A percentile compares a stretch with the other conserved stretches of the same genome.
Conservation (phyloP, 768 basidiomycete genomes). For the Scleroderma citrinum region DNA sequence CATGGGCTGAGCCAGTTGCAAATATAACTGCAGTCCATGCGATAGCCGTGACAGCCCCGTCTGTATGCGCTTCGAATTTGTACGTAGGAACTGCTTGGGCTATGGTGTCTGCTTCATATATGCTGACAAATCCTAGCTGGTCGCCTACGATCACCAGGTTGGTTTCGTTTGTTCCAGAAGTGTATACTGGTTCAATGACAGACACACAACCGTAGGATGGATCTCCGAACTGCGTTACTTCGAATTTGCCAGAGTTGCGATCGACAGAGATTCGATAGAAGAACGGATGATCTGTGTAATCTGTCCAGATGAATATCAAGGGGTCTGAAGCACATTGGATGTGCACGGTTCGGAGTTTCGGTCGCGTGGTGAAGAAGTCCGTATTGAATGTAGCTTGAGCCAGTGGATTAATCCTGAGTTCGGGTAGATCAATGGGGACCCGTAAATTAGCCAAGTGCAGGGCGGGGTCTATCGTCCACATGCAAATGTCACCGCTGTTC, state of each 20-base stretch:
- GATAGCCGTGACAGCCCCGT: slow-evolving; percentile 59
- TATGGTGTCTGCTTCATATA: slow-evolving; percentile 47
- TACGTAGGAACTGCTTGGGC: slow-evolving; percentile 30
- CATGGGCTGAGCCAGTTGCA: slow-evolving; percentile 59
- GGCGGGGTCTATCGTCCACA: slow-evolving; percentile 46
- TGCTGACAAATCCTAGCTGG: slow-evolving; percentile 52
- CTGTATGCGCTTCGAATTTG: slow-evolving; percentile 59
- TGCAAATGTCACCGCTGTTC: slow-evolving; percentile 49
- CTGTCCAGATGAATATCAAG: slow-evolving; percentile 36
- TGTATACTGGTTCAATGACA: slow-evolving; percentile 40
- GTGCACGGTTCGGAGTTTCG: slow-evolving; percentile 13
- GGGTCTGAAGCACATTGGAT: slow-evolving; percentile 7
- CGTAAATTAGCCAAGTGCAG: slow-evolving; percentile 12
- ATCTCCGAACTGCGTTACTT: slow-evolving; percentile 45
- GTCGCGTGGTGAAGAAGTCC: background rate
- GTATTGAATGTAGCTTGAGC: slow-evolving; percentile 2
- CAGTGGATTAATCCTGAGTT: slow-evolving; percentile 35
- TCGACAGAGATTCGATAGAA: slow-evolving; percentile 50
- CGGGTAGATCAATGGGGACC: slow-evolving; percentile 14
- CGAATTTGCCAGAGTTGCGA: slow-evolving; percentile 19
- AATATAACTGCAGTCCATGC: slow-evolving; percentile 55
- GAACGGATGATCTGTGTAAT: slow-evolving; percentile 42
- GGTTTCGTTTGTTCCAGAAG: slow-evolving; percentile 30
- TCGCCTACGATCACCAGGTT: slow-evolving; percentile 63
- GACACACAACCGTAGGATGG: slow-evolving; percentile 47